Evolutionary conservation across 768 basidiomycete genomes (phyloP).

Genomic region (Boletus rufocinnamomeus): DNA sequence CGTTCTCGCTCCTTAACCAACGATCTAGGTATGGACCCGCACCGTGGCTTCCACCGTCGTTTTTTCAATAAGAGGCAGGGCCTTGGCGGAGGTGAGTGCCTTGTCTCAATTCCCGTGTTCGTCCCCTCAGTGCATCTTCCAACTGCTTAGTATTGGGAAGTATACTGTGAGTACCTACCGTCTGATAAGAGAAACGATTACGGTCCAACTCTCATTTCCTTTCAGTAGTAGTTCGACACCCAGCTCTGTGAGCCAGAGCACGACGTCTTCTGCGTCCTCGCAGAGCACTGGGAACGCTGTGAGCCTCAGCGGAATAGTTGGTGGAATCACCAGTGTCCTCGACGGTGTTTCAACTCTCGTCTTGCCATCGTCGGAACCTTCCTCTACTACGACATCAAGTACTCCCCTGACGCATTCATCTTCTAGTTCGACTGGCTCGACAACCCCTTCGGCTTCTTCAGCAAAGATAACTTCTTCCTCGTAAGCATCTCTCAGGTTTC

Average conservation of each 20-base stretch:
- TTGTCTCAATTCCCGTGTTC: background rate
- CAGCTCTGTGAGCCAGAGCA: background rate
- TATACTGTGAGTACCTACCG: constrained; percentile 25
- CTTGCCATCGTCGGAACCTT: constrained; percentile 22
- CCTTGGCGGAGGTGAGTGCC: constrained; percentile 31
- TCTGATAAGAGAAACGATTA: background rate
- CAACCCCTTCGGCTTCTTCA: constrained; percentile 15
- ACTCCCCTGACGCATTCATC: constrained; percentile 22
- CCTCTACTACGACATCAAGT: constrained; percentile 18
- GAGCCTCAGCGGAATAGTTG: constrained; percentile 7
- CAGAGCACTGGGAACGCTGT: background rate
- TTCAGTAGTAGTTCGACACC: constrained; percentile 13
- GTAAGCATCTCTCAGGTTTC: constrained; percentile 20
- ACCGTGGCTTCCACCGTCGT: constrained; percentile 18
- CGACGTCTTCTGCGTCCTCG: constrained; percentile 2
- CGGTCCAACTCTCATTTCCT: background rate
- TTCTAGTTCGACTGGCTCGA: constrained; percentile 32
- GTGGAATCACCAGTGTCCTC: constrained; percentile 20
- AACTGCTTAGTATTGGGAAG: constrained; percentile 14
- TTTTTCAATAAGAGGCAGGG: constrained; percentile 30
- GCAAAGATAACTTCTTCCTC: constrained; percentile 9
- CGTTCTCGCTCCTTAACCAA: constrained; percentile 17
- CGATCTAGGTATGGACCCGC: constrained; percentile 24
- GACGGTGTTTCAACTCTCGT: constrained; percentile 10
- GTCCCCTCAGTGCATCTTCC: constrained; percentile 1